These are phyloP conservation scores for Phialophora expanda DNA, from an alignment of 2,329 filamentous ascomycete genomes.

Conservation along the genomic window DNA sequence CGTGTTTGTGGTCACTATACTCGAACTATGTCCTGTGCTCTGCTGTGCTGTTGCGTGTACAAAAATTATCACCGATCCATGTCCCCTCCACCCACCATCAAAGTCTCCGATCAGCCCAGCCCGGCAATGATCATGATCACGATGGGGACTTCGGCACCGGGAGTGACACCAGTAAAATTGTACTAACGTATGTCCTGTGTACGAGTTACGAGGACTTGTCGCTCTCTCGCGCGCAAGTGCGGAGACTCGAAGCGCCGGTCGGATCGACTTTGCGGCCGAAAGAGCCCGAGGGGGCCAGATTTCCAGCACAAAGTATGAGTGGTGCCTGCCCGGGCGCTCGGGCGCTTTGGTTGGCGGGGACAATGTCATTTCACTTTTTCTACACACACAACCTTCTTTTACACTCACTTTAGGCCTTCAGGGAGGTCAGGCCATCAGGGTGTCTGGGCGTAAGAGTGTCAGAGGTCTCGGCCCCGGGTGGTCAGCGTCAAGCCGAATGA, in stretches of 20 bases:
- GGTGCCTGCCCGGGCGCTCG: not conserved
- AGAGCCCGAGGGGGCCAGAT: not conserved
- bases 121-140: not conserved
- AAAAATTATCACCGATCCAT: not conserved
- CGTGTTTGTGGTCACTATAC: constrained; percentile 7
- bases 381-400: too few species aligned
- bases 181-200: not conserved
- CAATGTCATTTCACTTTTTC: too few species aligned
- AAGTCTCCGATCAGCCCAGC: constrained; percentile 7
- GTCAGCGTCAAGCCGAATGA: too few species aligned
- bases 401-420: too few species aligned
- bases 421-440: too few species aligned
- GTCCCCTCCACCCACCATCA: not conserved
- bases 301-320: not conserved
- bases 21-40: not conserved
- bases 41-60: too few species aligned
- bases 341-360: too few species aligned
- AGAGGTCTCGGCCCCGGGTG: too few species aligned
- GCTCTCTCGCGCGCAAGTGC: constrained; percentile 9
- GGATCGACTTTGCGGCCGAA: constrained; percentile 16
- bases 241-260: not conserved
- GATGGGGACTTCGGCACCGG: constrained; percentile 4
- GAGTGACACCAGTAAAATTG: not conserved
- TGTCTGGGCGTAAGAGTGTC: too few species aligned
- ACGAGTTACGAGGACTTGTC: not conserved